Evolutionary conservation across 148 eudicot species (phyloP).

Genomic region (Chenopodium berlandieri): DNA sequence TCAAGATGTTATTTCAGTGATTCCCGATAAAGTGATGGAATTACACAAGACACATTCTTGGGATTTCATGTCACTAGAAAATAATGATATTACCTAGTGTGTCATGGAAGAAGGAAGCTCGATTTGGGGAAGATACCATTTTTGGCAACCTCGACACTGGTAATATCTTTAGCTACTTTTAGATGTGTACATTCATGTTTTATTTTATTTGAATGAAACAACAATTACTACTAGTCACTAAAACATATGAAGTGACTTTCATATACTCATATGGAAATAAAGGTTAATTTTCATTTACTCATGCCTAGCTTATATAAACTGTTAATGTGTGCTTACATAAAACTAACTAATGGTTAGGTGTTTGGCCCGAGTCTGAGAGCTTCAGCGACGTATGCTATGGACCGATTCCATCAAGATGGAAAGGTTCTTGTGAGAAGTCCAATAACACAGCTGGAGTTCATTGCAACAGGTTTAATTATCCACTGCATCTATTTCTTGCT

Average conservation of each 20-base stretch:
- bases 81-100: constrained; percentile 19
- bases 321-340: background rate
- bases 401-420: constrained; percentile 68
- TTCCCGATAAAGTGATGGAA: constrained; percentile 32
- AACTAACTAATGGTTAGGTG: constrained; percentile 32
- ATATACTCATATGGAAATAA: too few species aligned
- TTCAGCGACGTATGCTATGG: constrained; percentile 42
- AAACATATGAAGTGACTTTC: too few species aligned
- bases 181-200: too few species aligned
- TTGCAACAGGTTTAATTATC: constrained; percentile 47
- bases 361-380: constrained; percentile 67
- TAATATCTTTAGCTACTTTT: background rate
- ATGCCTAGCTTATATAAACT: too few species aligned
- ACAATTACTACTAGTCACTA: too few species aligned
- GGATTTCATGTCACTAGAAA: constrained; percentile 44
- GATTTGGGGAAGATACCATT: constrained; percentile 57
- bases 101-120: constrained; percentile 40
- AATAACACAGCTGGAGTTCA: constrained; percentile 11
- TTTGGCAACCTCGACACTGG: constrained; percentile 67
- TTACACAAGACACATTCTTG: constrained; percentile 67
- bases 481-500: background rate
- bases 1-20: constrained; percentile 52
- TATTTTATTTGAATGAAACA: too few species aligned
- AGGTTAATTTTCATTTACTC: too few species aligned
- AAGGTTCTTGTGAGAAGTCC: constrained; percentile 39